Base-by-base conservation (phyloP, 768 basidiomycete species). In the Psilocybe cyanescens region DNA sequence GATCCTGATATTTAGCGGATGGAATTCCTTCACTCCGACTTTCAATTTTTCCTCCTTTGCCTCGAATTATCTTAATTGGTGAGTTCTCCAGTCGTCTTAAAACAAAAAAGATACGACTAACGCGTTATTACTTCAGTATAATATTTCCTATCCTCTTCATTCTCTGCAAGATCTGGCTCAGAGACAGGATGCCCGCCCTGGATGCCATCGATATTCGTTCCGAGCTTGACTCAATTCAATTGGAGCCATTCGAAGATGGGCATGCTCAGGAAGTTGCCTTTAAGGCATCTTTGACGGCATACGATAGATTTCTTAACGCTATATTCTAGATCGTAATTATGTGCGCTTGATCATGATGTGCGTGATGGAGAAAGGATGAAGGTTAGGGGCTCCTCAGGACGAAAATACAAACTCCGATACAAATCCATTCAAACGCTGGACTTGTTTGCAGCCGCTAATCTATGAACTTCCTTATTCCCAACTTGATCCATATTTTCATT, bases 21-120 rank as follows among this genome's bases (percentile, higher is more conserved):
- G 69, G 70, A 65, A 68, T 49, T 70, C 72, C 9, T 71, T 75
- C 60, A 47, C 70, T 30, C 71, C 69, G 14, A 48, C 46, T 6
- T 75, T 75, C 53, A 55, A 68, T 19, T 46, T 57, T 14, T 65
- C 70, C 2, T 55, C 53, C 11, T 76, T 76, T 55, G 30, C 70
- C 4, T 70, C 72, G 19, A 71, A 68, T 39, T 75, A 76, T 64
- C 59, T 75, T 41, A 71, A 75, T 54, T 72, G 70, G 73, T 74
- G 47, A 72, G 62, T 16, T 29, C 44, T 57, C 28, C 46, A 12
- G 12, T 45, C 7, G 9, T 30, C 9, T 53, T 53, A 14, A 29
- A 33, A 4, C 33, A 35, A 5, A 24, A n/a, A 49, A 12, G 16
- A 11, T 8, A 48, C 28, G 14, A 44, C 33, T 28, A 51, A 28